phyloP scores from a whole-genome alignment of 768 basidiomycete species.

The Paxillus rubicundulus region DNA sequence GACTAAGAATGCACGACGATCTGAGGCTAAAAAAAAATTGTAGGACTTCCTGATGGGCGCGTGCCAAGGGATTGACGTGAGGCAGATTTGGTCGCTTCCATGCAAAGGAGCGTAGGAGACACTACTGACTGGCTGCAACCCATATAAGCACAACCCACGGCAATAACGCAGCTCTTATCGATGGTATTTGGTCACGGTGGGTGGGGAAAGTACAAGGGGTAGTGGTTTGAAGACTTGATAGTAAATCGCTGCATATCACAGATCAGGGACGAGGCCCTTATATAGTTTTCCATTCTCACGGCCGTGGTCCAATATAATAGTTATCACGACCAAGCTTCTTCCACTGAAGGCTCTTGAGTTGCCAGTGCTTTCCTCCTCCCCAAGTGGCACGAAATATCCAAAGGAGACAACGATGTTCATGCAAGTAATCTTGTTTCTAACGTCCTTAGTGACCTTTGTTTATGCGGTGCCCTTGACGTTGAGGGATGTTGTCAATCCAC shows the following conservation, averaged over 20 bases:
- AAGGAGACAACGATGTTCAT: conserved; percentile 24
- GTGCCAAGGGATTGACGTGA: conserved; percentile 4
- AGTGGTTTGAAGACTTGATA: no score
- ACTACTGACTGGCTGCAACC: no score
- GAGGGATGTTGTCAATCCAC: conserved; percentile 50
- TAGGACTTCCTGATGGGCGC: conserved; percentile 9
- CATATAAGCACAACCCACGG: no score
- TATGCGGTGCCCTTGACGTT: conserved; percentile 31
- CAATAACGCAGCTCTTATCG: neutral
- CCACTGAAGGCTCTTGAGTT: conserved; percentile 13
- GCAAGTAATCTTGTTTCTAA: conserved; percentile 22
- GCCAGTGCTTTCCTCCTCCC: conserved; percentile 16
- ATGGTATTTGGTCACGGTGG: neutral
- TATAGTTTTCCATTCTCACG: conserved; percentile 23
- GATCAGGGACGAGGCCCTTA: neutral
- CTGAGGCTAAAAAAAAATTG: neutral
- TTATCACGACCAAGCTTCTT: neutral
- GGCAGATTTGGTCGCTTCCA: neutral
- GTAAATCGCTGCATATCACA: neutral
- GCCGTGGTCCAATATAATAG: conserved; percentile 9
- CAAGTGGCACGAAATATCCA: neutral
- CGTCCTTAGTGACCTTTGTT: conserved; percentile 17
- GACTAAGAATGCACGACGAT: neutral
- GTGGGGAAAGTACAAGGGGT: neutral
- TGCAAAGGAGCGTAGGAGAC: neutral